Evolutionary conservation across 2,329 filamentous ascomycete species (phyloP), one percentile per base, ranked within the genome.

Genomic region (Talaromyces atroroseus): DNA sequence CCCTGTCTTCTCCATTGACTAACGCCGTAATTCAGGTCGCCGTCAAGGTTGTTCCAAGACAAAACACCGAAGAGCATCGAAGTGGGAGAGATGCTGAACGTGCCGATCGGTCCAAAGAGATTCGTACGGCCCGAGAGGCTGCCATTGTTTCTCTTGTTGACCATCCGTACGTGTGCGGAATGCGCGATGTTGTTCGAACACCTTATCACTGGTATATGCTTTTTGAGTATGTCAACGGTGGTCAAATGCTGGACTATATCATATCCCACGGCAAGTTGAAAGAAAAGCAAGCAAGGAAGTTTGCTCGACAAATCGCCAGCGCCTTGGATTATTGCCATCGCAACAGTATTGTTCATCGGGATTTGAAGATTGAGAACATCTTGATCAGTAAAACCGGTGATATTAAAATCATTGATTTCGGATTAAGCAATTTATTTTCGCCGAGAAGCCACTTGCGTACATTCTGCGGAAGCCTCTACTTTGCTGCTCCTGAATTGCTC

Each of bases 151-250:
- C 90, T 24, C 84, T 99, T 49, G 82, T 96, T 57, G 90, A 91
- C 68, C 94, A 97, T 67, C 94, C 92, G 14, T 95, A 96, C 69
- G 95, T 99, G 58, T 97, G 94, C 71, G 91, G 89, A 58, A 89
- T 99, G 82, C 86, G 91, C 62, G 94, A 99, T 75, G 91, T 96
- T 24, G 88, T 97, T 56, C 87, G 92, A 57, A 97, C 94, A 51
- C 92, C 94, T 67, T 94, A 96, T 71, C 94, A 99, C 74, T 99
- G 94, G 94, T 99, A 99, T 75, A 99, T 99, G 94, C 85, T 99
- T 52, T 99, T 96, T 69, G 94, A 99, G 76, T 96, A 94, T 72
- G 94, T 99, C 73, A 96, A 99, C 69, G 94, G 94, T 49, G 94
- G 94, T 18, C 94, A 99, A 76, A 97, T 99, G 94, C 85, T 99